Conservation (phyloP, 257 asterid genomes). For the Solanum medicagineum region DNA sequence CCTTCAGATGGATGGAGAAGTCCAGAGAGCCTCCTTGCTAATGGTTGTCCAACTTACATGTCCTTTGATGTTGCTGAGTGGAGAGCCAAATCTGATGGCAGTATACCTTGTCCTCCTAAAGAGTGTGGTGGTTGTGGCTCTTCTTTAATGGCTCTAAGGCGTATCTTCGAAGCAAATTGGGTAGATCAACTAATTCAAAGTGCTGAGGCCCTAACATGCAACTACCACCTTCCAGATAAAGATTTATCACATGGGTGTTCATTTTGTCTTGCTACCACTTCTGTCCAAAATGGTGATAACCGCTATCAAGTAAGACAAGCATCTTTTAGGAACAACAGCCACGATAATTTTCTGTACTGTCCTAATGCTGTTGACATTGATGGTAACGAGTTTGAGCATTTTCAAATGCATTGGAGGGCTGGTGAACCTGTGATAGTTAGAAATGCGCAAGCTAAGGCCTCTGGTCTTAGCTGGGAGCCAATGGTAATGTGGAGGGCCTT, state of each 20-base stretch:
- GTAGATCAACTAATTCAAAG: slow-evolving; percentile 35
- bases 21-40: slow-evolving; percentile 8
- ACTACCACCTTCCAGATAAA: slow-evolving; percentile 21
- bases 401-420: slow-evolving; percentile 74
- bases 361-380: slow-evolving; percentile 43
- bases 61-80: slow-evolving; percentile 21
- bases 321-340: slow-evolving; percentile 35
- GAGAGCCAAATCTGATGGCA: slow-evolving; percentile 36
- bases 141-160: slow-evolving; percentile 32
- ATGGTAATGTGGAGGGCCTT: slow-evolving; percentile 84
- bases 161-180: slow-evolving; percentile 42
- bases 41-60: slow-evolving; percentile 1
- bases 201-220: slow-evolving; percentile 32
- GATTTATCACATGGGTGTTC: slow-evolving; percentile 33
- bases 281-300: slow-evolving; percentile 3
- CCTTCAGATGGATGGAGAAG: slow-evolving; percentile 8
- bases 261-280: slow-evolving; percentile 12
- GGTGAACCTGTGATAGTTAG: slow-evolving; percentile 82
- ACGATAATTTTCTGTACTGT: slow-evolving; percentile 53
- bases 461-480: slow-evolving; percentile 94
- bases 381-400: slow-evolving; percentile 39
- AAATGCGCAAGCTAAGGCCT: slow-evolving; percentile 30
- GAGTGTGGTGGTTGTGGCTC: slow-evolving; percentile 67
- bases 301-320: slow-evolving; percentile 35
- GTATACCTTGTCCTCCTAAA: slow-evolving; percentile 67